Percentiles rank a stretch among this genome's conserved stretches.
Conservation (phyloP, 148 eudicot species). For the Rhododendron henanense region DNA sequence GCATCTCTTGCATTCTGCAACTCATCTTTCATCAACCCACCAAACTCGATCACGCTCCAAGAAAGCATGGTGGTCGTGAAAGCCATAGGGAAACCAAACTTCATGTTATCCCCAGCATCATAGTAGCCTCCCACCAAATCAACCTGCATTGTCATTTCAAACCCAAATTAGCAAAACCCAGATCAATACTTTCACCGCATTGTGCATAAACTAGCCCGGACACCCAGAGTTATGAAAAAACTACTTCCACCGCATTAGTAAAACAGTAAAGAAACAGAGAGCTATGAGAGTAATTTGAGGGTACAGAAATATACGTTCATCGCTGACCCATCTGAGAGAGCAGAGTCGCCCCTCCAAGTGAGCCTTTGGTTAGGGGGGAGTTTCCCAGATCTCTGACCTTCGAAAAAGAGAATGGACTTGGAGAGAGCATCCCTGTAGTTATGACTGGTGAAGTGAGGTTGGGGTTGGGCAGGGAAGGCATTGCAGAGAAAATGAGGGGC, state of each 20-base stretch:
- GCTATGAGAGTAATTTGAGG: neutral
- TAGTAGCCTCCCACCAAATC: conserved; percentile 98
- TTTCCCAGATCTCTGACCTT: conserved; percentile 89
- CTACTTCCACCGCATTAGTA: neutral
- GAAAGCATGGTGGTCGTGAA: conserved; percentile 97
- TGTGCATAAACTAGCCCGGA: neutral
- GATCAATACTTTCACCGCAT: neutral
- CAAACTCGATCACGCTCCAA: conserved; percentile 95
- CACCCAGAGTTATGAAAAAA: neutral
- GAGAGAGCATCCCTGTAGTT: conserved; percentile 86
- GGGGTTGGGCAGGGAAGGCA: conserved; percentile 33
- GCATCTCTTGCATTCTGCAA: conserved; percentile 75
- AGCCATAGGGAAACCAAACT: conserved; percentile 98
- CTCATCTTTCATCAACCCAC: conserved; percentile 83
- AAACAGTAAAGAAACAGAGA: neutral
- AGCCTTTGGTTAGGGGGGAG: conserved; percentile 77
- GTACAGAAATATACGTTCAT: conserved; percentile 17
- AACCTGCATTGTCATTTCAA: conserved; percentile 58
- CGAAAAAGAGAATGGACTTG: conserved; percentile 77
- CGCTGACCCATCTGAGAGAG: conserved; percentile 77
- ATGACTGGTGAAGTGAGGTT: conserved; percentile 44
- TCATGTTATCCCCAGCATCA: conserved; percentile 97
- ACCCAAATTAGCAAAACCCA: conserved; percentile 20
- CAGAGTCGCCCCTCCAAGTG: conserved; percentile 83
- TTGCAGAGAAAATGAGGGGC: conserved; percentile 22